Evolutionary conservation across 345 rosid genomes (phyloP).

Genomic region (Populus pruinosa): DNA sequence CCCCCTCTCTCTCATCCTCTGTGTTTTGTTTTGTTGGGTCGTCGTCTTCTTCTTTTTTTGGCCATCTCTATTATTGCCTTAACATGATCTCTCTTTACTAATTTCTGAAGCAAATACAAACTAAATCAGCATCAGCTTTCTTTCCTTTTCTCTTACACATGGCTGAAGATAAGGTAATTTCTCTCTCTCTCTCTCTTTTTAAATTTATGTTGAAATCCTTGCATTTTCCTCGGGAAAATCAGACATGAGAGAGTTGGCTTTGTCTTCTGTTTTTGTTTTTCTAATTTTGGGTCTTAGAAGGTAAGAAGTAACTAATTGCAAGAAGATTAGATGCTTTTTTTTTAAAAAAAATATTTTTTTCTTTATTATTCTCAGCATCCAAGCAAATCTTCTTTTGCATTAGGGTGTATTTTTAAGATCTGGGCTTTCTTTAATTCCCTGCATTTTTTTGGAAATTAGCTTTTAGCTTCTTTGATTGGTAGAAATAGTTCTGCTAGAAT

Average conservation of each 20-base stretch:
- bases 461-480: not conserved
- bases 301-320: no score
- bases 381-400: not conserved
- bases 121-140: not conserved
- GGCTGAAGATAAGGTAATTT: slow-evolving; percentile 75
- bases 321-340: not conserved
- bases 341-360: not conserved
- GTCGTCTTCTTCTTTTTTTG: not conserved
- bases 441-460: not conserved
- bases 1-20: slow-evolving; percentile 2
- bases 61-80: not conserved
- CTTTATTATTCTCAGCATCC: not conserved
- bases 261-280: not conserved
- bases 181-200: not conserved
- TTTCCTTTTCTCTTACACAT: slow-evolving; percentile 30
- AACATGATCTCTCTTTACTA: not conserved
- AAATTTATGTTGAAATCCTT: not conserved
- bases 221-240: not conserved
- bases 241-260: not conserved
- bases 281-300: not conserved
- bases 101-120: not conserved
- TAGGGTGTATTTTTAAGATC: not conserved
- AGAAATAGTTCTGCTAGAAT: not conserved
- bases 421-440: not conserved
- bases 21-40: not conserved